phyloP scores from a whole-genome alignment of 208 protist genomes.

The Trypanosoma avium region DNA sequence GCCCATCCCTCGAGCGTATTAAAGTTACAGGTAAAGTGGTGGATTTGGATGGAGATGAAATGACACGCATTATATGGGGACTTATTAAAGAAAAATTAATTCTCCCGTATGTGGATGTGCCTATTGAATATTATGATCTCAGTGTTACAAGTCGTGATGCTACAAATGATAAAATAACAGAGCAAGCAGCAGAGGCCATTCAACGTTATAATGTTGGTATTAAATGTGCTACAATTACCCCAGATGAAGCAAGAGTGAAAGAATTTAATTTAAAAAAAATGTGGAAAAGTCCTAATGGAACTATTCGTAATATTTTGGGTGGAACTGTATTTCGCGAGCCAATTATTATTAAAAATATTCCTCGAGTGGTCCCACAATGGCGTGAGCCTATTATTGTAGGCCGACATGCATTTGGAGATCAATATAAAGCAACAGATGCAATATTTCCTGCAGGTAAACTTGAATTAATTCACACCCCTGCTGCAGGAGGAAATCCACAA shows the following conservation, averaged over 20 bases:
- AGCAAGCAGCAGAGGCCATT: slow-evolving; percentile 95
- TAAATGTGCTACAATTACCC: slow-evolving; percentile 99
- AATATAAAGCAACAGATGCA: slow-evolving; percentile 96
- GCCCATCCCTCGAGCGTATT: slow-evolving; percentile 56
- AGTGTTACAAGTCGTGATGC: slow-evolving; percentile 93
- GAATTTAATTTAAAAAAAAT: slow-evolving; percentile 98
- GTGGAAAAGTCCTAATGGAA: slow-evolving; percentile 98
- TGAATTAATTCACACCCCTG: slow-evolving; percentile 92
- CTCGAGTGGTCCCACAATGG: slow-evolving; percentile 93
- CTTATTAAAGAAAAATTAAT: slow-evolving; percentile 98
- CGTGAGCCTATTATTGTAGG: slow-evolving; percentile 96
- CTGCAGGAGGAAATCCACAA: slow-evolving; percentile 62
- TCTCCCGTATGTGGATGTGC: slow-evolving; percentile 95
- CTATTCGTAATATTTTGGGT: slow-evolving; percentile 98
- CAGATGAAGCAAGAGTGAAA: slow-evolving; percentile 95
- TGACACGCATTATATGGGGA: slow-evolving; percentile 97
- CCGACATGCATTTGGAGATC: slow-evolving; percentile 96
- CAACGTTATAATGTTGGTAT: slow-evolving; percentile 95
- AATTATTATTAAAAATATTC: slow-evolving; percentile 95
- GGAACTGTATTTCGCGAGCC: slow-evolving; percentile 98
- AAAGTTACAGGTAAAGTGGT: slow-evolving; percentile 92
- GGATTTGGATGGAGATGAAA: slow-evolving; percentile 98
- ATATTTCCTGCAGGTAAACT: slow-evolving; percentile 88
- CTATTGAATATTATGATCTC: slow-evolving; percentile 97
- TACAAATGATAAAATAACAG: slow-evolving; percentile 95